Evolutionary conservation across 163 green algal species (phyloP), one percentile per base, ranked within the genome.

Genomic region (Prototheca cutis): DNA sequence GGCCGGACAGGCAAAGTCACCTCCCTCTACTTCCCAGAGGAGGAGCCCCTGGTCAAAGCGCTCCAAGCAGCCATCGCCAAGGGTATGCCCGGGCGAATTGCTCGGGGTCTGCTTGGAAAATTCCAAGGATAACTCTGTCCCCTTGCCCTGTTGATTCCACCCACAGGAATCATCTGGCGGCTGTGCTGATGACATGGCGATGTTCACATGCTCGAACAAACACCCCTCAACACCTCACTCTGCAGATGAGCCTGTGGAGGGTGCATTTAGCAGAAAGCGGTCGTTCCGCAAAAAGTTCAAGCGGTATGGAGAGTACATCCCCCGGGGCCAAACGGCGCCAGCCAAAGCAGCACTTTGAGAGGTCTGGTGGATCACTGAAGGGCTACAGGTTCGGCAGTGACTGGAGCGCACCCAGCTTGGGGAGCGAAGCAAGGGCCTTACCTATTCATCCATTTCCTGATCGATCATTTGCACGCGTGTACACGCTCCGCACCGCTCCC

Each of bases 201-300:
- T 10, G 36, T 10, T 45, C 13, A 10, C 17, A 10, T 45, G 36
- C 36, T 21, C 36, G 17, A 15, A 45, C 17, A 15, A 10, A 10
- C 36, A 34, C 23, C 39, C 25, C 23, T 25, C 55, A 40, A 15
- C 1, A 2, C 6, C 15, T 39, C 5, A 19, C 21, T 2, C 21
- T 59, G 29, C 62, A 71, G 61, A 58, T 8, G 25, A 70, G 62
- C 79, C 84, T 0, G 66, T 97, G 56, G 91, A 97, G 57, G 85
- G 83, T 19, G 86, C 88, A 3, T 99, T 99, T 71, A 92, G 79
- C 68, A 63, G 92, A 1, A 96, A 95, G 31, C 70, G 92, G 28
- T 94, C 84, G 0, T 99, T 99, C 70, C 74, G 76, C 10, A 89
- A 88, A 42, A 97, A 97, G 79, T 54, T 95, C 3, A 90, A 84